Evolutionary conservation across 345 rosid species (phyloP).

Genomic region (Gossypium mustelinum): DNA sequence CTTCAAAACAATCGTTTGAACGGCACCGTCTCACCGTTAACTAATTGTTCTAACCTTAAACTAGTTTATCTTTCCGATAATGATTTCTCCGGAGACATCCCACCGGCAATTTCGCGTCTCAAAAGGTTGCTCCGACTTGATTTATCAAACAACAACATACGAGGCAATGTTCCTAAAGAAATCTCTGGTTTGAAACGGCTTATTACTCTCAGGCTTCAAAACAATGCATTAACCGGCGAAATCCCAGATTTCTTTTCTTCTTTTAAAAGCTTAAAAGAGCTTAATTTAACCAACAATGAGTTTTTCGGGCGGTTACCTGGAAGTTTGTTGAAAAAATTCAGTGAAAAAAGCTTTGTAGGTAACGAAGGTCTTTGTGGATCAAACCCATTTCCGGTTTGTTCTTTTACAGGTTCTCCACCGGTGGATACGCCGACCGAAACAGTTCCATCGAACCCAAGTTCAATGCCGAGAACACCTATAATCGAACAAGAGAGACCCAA

Average conservation of each 20-base stretch:
- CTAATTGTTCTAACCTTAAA: constrained; percentile 64
- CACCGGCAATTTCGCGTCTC: constrained; percentile 50
- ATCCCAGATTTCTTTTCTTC: constrained; percentile 67
- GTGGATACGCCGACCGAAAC: constrained; percentile 32
- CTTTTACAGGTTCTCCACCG: constrained; percentile 43
- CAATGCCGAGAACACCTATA: constrained; percentile 51
- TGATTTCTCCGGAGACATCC: constrained; percentile 76
- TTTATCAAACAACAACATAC: constrained; percentile 78
- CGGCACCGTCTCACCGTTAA: constrained; percentile 54
- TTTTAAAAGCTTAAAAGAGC: constrained; percentile 36
- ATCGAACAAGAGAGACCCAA: constrained; percentile 20
- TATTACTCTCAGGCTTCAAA: constrained; percentile 72
- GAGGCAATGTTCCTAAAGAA: constrained; percentile 52
- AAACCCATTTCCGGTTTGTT: constrained; percentile 57
- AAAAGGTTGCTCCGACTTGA: constrained; percentile 66
- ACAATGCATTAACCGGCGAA: constrained; percentile 72
- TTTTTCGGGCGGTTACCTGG: constrained; percentile 64
- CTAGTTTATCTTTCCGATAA: constrained; percentile 72
- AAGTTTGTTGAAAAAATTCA: constrained; percentile 51
- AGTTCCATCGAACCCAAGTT: constrained; percentile 78
- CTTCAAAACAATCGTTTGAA: constrained; percentile 86
- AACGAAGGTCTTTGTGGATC: constrained; percentile 82
- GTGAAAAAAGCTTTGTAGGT: constrained; percentile 58
- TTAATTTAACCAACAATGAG: constrained; percentile 71
- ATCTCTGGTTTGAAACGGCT: constrained; percentile 52